Percentiles rank a stretch among this genome's conserved stretches.
phyloP scores from a whole-genome alignment of 441 rosid genomes.

The Eutrema salsugineum region DNA sequence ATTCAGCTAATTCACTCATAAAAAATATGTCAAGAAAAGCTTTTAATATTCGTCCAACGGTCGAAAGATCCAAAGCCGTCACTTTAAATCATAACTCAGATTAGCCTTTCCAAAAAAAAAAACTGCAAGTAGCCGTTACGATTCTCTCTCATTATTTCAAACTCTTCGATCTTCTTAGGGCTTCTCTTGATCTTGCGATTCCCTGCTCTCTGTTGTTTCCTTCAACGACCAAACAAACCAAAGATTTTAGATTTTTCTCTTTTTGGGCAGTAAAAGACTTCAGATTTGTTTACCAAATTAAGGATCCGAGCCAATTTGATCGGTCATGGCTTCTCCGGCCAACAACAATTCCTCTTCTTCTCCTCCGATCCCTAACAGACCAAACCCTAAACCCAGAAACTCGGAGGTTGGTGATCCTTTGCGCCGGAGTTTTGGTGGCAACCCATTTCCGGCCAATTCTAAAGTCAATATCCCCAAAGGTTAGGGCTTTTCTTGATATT shows the following conservation, averaged over 20 bases:
- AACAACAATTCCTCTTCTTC: constrained; percentile 37
- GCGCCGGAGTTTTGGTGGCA: constrained; percentile 70
- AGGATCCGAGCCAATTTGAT: background rate
- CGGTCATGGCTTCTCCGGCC: constrained; percentile 41
- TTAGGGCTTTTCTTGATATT: background rate
- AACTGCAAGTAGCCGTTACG: constrained; percentile 21
- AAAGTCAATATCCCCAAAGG: constrained; percentile 13
- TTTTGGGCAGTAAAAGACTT: background rate
- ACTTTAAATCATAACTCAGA: background rate
- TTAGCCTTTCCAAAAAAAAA: background rate
- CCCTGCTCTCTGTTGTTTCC: background rate
- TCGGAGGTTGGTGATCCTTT: constrained; percentile 50
- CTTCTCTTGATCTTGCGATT: background rate
- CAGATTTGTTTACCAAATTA: constrained; percentile 3
- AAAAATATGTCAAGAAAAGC: no score
- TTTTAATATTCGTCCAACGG: constrained; percentile 1
- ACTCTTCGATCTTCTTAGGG: background rate
- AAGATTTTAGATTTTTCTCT: no score
- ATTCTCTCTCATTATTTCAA: background rate
- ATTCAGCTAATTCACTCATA: no score
- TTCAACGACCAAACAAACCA: background rate
- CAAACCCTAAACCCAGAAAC: constrained; percentile 48
- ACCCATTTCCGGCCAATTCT: constrained; percentile 37
- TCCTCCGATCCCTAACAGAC: constrained; percentile 33
- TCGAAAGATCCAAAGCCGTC: constrained; percentile 12